Evolutionary conservation across 1,139 yeast genomes (phyloP), one percentile per base, ranked within the genome.

Genomic region (Candida labiduridarum): DNA sequence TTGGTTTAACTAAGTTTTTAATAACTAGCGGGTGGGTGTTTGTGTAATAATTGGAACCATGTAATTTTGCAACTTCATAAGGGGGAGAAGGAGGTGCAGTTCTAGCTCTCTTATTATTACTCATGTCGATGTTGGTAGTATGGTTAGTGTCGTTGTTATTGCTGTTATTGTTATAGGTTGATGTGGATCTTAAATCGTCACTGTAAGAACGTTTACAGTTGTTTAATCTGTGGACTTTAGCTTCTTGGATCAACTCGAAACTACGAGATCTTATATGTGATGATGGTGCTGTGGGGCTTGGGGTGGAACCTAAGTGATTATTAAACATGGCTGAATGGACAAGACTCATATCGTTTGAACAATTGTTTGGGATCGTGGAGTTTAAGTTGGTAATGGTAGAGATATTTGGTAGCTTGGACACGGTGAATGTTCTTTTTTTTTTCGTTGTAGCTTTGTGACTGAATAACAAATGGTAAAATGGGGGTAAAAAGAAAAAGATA

Each of bases 21-120:
- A 47, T 22, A 45, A 30, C 38, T 39, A 48, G 18, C 38, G 49
- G 22, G 15, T 44, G 45, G 15, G 36, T 46, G 40, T 40, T 43
- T 8, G 44, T 38, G 41, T 38, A 38, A 25, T 25, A 25, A 19
- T n/a, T 12, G 27, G 38, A 34, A 15, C 18, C 18, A 30, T 30
- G 19, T 7, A 30, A 11, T 27, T 36, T 44, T n/a, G 34, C 16
- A 16, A 49, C 15, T 41, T 57, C 57, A 36, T 52, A 63, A n/a
- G 78, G 75, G 2, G 76, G 78, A 18, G 77, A 74, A 9, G 83
- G 79, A 30, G 84, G 84, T 3, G 83, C 83, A 3, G 84, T 79
- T 60, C 78, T 67, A 11, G 80, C 71, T 47, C 82, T 65, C 57
- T 80, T 57, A 36, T 39, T 78, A 42, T 54, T 56, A 12, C n/a